A percentile compares a stretch with the other conserved stretches of the same genome.
Evolutionary conservation across 768 basidiomycete species (phyloP).

Genomic region (Tephrocybe sp.): DNA sequence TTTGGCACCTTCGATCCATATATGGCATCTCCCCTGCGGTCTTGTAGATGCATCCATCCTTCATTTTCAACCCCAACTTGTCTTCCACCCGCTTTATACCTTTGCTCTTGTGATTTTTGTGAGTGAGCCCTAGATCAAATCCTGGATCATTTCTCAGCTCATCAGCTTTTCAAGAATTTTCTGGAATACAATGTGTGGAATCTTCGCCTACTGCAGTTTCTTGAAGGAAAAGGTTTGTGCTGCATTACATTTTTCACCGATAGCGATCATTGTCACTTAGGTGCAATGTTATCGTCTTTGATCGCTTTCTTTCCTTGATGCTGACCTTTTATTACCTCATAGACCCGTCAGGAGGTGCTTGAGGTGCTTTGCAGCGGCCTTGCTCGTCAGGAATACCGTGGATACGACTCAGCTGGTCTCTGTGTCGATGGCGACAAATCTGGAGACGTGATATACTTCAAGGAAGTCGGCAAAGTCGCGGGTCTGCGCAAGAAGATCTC

Average conservation of each 20-base stretch:
- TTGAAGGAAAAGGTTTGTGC: constrained; percentile 87
- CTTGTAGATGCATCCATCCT: constrained; percentile 9
- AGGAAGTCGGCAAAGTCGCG: constrained; percentile 97
- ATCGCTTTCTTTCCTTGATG: too few relatives aligned
- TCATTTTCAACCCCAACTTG: constrained; percentile 9
- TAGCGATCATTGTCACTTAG: too few relatives aligned
- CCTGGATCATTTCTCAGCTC: not conserved
- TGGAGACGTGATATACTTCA: constrained; percentile 81
- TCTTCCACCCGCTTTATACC: constrained; percentile 24
- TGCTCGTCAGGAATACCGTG: constrained; percentile 94
- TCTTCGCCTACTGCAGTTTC: constrained; percentile 95
- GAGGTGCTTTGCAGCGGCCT: constrained; percentile 91
- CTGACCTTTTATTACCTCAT: constrained; percentile 18
- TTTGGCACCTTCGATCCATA: constrained; percentile 27
- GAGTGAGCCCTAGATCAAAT: constrained; percentile 3
- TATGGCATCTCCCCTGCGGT: constrained; percentile 7
- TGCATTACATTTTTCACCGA: not conserved
- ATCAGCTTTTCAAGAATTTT: not conserved
- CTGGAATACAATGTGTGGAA: constrained; percentile 75
- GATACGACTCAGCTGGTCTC: constrained; percentile 94
- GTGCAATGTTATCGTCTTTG: too few relatives aligned
- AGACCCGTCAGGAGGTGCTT: constrained; percentile 89
- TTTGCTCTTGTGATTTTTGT: constrained; percentile 18
- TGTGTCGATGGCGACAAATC: constrained; percentile 90
- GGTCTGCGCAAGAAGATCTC: constrained; percentile 89